phyloP scores from a whole-genome alignment of 495 filamentous ascomycete genomes.

The Aspergillus conjunctus region DNA sequence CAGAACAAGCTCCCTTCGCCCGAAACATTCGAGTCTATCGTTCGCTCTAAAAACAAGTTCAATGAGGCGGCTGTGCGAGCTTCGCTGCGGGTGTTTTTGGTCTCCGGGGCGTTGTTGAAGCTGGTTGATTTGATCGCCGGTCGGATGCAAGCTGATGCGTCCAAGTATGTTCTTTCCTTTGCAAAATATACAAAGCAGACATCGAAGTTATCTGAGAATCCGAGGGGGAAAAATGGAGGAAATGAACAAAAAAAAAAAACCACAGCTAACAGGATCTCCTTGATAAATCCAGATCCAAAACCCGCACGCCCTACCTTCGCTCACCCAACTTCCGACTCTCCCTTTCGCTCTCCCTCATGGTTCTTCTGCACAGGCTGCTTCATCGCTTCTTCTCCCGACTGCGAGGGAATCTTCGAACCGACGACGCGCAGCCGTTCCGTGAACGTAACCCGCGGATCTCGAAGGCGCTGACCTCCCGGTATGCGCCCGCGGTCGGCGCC shows the following conservation, averaged over 20 bases:
- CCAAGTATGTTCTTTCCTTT: slow-evolving; percentile 30
- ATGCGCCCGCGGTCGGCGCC: slow-evolving; percentile 86
- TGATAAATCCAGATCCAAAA: slow-evolving; percentile 34
- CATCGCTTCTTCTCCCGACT: slow-evolving; percentile 87
- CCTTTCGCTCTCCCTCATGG: slow-evolving; percentile 75
- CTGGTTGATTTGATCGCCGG: slow-evolving; percentile 60
- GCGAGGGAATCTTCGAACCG: slow-evolving; percentile 72
- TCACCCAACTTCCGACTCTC: slow-evolving; percentile 76
- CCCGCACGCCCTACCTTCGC: slow-evolving; percentile 59
- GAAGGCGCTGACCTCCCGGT: slow-evolving; percentile 71
- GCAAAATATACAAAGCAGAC: too few species aligned
- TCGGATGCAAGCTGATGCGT: slow-evolving; percentile 43
- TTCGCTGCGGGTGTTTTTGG: slow-evolving; percentile 74
- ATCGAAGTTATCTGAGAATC: too few species aligned
- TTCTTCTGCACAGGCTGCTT: slow-evolving; percentile 85
- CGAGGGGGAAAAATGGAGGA: not conserved
- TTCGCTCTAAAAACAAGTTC: slow-evolving; percentile 63
- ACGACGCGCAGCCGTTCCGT: slow-evolving; percentile 74
- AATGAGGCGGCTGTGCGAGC: slow-evolving; percentile 78
- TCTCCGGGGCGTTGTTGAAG: slow-evolving; percentile 69
- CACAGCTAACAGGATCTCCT: slow-evolving; percentile 4
- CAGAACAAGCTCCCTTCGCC: slow-evolving; percentile 63
- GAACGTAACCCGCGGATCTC: slow-evolving; percentile 77
- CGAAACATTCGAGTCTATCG: slow-evolving; percentile 52
- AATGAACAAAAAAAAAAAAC: not conserved